phyloP scores from a whole-genome alignment of 1,284 basidiomycete genomes.

The Anthracocystis panici-leucophaei region DNA sequence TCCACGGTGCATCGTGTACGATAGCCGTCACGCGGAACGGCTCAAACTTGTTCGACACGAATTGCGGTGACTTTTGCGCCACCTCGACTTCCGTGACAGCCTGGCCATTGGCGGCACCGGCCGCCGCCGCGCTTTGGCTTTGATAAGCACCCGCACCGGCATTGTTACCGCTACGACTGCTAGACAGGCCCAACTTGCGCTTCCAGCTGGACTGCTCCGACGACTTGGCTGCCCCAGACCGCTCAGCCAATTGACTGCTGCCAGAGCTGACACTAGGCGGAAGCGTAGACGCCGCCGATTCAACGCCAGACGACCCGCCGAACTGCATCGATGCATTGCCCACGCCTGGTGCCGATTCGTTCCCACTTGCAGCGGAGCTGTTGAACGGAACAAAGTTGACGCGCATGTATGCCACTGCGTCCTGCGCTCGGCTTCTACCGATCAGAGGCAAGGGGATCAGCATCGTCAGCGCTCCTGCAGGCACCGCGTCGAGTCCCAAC shows the following conservation, averaged over 20 bases:
- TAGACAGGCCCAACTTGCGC: conserved; percentile 39
- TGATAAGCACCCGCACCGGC: background rate
- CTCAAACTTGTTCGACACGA: conserved; percentile 3
- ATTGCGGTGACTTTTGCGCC: conserved; percentile 9
- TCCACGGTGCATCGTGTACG: conserved; percentile 47
- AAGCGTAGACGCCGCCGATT: conserved; percentile 7
- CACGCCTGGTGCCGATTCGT: conserved; percentile 3
- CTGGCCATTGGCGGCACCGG: background rate
- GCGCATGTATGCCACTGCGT: conserved; percentile 47
- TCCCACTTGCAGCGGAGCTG: conserved; percentile 6
- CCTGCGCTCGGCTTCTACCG: conserved; percentile 16
- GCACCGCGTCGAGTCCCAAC: conserved; percentile 50
- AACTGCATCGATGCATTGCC: conserved; percentile 2
- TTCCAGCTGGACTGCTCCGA: conserved; percentile 38
- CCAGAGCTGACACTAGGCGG: conserved; percentile 28
- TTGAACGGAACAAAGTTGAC: conserved; percentile 56
- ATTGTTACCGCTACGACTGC: conserved; percentile 2
- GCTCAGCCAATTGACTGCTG: conserved; percentile 17
- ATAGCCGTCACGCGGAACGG: conserved; percentile 51
- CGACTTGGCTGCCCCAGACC: conserved; percentile 7
- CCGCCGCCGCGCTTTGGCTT: background rate
- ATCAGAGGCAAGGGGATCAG: conserved; percentile 57
- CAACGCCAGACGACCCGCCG: conserved; percentile 9
- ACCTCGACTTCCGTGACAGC: background rate
- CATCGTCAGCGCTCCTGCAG: conserved; percentile 57